Evolutionary conservation across 495 filamentous ascomycete species (phyloP), one percentile per base, ranked within the genome.

Genomic region (Staphylotrichum longicolle): DNA sequence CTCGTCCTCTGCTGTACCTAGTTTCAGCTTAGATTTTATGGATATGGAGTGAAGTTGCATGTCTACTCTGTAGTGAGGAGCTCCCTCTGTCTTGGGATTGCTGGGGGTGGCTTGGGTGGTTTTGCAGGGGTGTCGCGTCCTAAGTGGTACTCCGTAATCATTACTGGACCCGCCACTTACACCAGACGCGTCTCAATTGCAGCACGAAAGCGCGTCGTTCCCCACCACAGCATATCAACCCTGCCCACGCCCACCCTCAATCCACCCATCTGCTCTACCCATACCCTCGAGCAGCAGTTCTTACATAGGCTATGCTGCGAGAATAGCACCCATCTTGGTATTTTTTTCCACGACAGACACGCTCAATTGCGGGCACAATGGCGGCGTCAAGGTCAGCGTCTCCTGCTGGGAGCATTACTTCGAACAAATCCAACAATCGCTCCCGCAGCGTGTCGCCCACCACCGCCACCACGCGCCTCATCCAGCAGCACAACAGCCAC

Each of bases 331-430:
- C 10, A 7, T n/a, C 7, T 50, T 40, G 20, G 57, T 52, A 56
- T 63, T 66, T 61, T 63, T 58, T 63, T 42, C 42, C 55, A 7
- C 15, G 37, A 14, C 48, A 51, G 3, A 50, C 51, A 51, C 27
- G 12, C 7, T 46, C 57, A 63, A 71, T 64, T 67, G 47, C 66
- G 41, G 57, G 37, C 60, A 68, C 61, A 70, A 83, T 80, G 78
- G 68, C 79, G 68, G 76, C 78, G 15, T 66, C 77, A 47, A 64
- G 69, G 58, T 69, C 73, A 41, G 61, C 73, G 5, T 79, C 78
- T 35, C 75, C 74, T 30, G 41, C 47, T 33, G 61, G 58, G 46
- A 62, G 62, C 44, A 39, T 6, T 6, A 39, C 37, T 10, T 39
- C 37, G 20, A 27, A 27, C 20, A 27, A 39, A 39, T 39, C 37